Evolutionary conservation across 306 rosid species (phyloP), one percentile per base, ranked within the genome.

Genomic region (Vachellia pachyceras): DNA sequence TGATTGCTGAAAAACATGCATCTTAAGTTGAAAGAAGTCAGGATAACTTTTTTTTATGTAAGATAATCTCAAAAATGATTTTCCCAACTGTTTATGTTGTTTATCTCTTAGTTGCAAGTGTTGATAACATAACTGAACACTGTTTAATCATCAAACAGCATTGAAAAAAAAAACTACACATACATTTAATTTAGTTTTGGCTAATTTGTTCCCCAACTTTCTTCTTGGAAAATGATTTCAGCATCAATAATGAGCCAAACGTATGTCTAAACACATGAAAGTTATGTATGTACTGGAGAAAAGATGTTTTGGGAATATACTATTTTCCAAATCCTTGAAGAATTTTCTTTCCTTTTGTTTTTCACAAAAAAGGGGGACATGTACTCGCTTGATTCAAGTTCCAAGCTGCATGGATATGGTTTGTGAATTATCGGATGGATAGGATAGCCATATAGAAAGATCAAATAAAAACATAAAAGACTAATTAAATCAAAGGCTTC

Each of bases 401-500:
- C 40, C 40, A 61, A 61, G 40, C n/a, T n/a, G n/a, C 40, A 29
- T 61, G 70, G 50, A 37, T 74, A 20, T 44, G 29, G 8, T 0
- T 57, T 33, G 29, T 67, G 80, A 35, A 67, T 55, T 52, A 66
- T 75, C 54, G 68, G 23, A 11, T 44, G 37, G 72, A 68, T 69
- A 45, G 37, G 72, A 68, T 69, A 45, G 55, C 45, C 44, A 46
- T 69, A 25, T 77, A 23, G 68, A 69, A 37, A 64, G 69, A 40
- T 29, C 22, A 37, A 18, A 40, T 29, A 8, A 37, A 18, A 5
- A 37, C 3, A 13, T 1, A 37, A 25, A 61, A 58, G 15, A 49
- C 13, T 47, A 47, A 47, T 13, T 49, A 4, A 60, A 25, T 29
- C 37, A 10, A 76, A 82, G 40, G 81, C 64, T 73, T 40, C 46